Evolutionary conservation across 805 yeast species (phyloP).

Genomic region (Saturnispora serradocipensis): DNA sequence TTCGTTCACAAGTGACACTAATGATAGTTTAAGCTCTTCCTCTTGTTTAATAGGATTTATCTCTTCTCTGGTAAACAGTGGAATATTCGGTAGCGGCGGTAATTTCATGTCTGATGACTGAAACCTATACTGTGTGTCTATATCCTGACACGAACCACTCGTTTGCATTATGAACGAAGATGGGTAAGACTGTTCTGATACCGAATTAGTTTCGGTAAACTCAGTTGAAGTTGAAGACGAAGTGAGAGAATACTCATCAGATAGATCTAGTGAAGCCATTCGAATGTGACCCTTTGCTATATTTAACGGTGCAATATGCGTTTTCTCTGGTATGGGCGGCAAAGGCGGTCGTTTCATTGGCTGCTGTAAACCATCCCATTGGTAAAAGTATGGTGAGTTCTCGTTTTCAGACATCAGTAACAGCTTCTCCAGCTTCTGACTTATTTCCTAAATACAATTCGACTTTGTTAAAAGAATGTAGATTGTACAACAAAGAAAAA

Average conservation of each 20-base stretch:
- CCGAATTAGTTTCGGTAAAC: background rate
- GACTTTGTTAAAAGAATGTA: background rate
- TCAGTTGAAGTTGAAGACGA: background rate
- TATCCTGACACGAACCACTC: background rate
- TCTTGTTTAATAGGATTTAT: background rate
- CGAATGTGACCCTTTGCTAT: background rate
- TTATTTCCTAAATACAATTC: background rate
- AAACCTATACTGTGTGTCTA: background rate
- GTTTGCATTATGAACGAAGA: background rate
- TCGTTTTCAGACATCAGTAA: background rate
- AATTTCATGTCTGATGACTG: background rate
- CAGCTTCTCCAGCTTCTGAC: background rate
- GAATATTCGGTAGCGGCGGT: conserved; percentile 5
- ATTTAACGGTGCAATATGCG: background rate
- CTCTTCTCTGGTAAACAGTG: background rate
- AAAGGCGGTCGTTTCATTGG: conserved; percentile 1
- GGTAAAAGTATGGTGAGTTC: conserved; percentile 6
- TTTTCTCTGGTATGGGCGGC: conserved; percentile 1
- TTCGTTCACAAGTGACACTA: background rate
- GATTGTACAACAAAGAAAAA: background rate
- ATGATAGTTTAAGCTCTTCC: background rate
- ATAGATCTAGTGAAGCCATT: conserved; percentile 3
- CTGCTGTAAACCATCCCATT: conserved; percentile 1
- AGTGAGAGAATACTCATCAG: conserved; percentile 3
- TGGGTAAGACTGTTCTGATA: background rate